Base-by-base conservation (phyloP, 352 stramenopile genomes). In the Phytophthora ramorum region DNA sequence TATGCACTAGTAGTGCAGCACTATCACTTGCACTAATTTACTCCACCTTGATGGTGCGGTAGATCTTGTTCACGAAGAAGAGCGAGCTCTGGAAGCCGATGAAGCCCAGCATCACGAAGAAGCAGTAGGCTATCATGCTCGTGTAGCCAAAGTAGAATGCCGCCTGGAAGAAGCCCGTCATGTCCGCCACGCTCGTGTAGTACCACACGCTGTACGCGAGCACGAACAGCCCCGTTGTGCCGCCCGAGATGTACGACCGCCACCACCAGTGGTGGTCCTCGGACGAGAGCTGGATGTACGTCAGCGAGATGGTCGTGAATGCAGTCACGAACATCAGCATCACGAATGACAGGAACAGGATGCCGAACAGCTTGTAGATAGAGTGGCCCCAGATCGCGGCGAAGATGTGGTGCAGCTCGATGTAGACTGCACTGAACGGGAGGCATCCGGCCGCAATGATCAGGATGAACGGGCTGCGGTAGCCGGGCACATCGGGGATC, bases 91-190 rank as follows among this genome's bases (percentile, higher is more conserved):
- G 92, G 78, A 99, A 99, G 48, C 96, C 96, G 58, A 98, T 89
- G 73, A 95, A 97, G 68, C 96, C 96, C 45, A 99, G 80, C 95
- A 99, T 99, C 50, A 99, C 85, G 69, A 98, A 98, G 71, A 99
- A 98, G 38, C 89, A 97, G 79, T 98, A 98, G 6, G 92, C 97
- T 61, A 99, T 92, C 66, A 99, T 92, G 34, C 90, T 85, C 84
- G 98, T 98, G 89, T 99, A 99, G 57, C 97, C 97, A 79, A 99
- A 99, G 86, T 97, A 99, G 73, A 99, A 99, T 24, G 91, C 96
- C 3, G 85, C 84, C 75, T 99, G 97, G 53, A 99, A 91, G 53
- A 99, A 89, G 16, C 97, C 97, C 50, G 81, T 95, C 97, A 99
- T 99, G 52, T 85, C 84, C 50, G 91, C 98, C 35, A 97, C 85